phyloP scores from a whole-genome alignment of 2,329 filamentous ascomycete genomes.

The Didymellaceae sp. region DNA sequence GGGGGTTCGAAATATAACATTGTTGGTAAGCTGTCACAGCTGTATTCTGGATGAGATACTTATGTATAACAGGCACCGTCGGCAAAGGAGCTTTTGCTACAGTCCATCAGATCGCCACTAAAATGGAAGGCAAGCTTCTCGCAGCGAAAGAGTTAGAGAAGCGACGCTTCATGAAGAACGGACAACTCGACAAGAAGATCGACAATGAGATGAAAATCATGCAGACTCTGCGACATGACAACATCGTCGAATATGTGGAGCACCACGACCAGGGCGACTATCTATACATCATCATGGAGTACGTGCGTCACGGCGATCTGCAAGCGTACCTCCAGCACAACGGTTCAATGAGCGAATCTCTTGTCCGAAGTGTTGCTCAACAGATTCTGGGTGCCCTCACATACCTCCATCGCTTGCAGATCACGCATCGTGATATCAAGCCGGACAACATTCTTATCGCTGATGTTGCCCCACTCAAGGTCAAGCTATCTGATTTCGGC shows the following conservation, averaged over 20 bases:
- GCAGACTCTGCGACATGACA: slow-evolving; percentile 80
- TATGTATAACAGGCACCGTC: slow-evolving; percentile 62
- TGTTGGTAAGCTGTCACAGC: slow-evolving; percentile 49
- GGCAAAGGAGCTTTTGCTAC: slow-evolving; percentile 95
- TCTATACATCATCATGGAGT: slow-evolving; percentile 98
- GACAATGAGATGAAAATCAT: slow-evolving; percentile 98
- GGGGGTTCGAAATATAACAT: slow-evolving; percentile 87
- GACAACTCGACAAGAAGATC: slow-evolving; percentile 85
- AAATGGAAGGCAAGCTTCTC: slow-evolving; percentile 80
- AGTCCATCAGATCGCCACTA: slow-evolving; percentile 88
- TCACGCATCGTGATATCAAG: slow-evolving; percentile 98
- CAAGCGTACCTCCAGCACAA: slow-evolving; percentile 71
- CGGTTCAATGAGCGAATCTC: slow-evolving; percentile 68
- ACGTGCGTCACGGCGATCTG: slow-evolving; percentile 80
- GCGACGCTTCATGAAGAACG: slow-evolving; percentile 90
- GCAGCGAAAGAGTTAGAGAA: slow-evolving; percentile 97
- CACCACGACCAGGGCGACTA: slow-evolving; percentile 81
- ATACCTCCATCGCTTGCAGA: slow-evolving; percentile 85
- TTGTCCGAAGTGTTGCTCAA: slow-evolving; percentile 73
- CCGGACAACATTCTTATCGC: slow-evolving; percentile 95
- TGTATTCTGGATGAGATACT: not conserved
- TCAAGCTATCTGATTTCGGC: slow-evolving; percentile 96
- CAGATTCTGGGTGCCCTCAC: slow-evolving; percentile 83
- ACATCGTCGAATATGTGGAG: slow-evolving; percentile 91
- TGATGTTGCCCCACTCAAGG: slow-evolving; percentile 72